Percentiles rank a stretch among this genome's conserved stretches.
phyloP scores from a whole-genome alignment of 1,284 basidiomycete species.

The Stereum hirsutum region DNA sequence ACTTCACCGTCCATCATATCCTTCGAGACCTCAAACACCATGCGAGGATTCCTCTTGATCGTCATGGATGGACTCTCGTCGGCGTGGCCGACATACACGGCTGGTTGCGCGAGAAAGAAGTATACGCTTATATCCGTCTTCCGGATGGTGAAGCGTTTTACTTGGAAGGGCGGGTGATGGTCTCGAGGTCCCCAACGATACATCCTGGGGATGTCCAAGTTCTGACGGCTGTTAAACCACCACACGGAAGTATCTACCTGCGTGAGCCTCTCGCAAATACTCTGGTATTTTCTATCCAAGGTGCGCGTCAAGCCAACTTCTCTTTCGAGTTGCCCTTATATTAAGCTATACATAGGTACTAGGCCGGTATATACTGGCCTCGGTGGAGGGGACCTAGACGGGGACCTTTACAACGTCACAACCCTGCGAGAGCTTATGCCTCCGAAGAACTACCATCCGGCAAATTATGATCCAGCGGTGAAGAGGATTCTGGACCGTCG shows the following conservation, averaged over 20 bases:
- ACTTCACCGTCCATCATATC: conserved; percentile 49
- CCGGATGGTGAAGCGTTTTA: conserved; percentile 30
- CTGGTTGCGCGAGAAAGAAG: conserved; percentile 38
- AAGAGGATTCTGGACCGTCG: conserved; percentile 39
- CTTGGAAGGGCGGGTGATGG: conserved; percentile 44
- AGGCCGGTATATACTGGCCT: conserved; percentile 54
- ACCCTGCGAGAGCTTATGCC: conserved; percentile 26
- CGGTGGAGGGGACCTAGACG: conserved; percentile 61
- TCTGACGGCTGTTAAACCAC: conserved; percentile 48
- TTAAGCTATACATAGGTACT: conserved; percentile 27
- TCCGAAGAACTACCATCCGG: conserved; percentile 27
- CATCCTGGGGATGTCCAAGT: conserved; percentile 64
- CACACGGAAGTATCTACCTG: conserved; percentile 37
- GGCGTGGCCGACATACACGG: conserved; percentile 57
- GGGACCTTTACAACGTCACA: conserved; percentile 27
- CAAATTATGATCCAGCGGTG: conserved; percentile 38
- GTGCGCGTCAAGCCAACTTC: conserved; percentile 17
- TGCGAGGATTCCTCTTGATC: conserved; percentile 57
- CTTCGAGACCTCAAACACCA: conserved; percentile 58
- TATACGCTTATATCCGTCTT: conserved; percentile 47
- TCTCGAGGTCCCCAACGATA: conserved; percentile 57
- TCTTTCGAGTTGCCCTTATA: background rate
- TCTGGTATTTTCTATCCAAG: conserved; percentile 47
- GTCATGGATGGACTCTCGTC: conserved; percentile 54
- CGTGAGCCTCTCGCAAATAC: conserved; percentile 43